Conservation (phyloP, 2,329 filamentous ascomycete genomes). For the Dactylellina cionopaga region DNA sequence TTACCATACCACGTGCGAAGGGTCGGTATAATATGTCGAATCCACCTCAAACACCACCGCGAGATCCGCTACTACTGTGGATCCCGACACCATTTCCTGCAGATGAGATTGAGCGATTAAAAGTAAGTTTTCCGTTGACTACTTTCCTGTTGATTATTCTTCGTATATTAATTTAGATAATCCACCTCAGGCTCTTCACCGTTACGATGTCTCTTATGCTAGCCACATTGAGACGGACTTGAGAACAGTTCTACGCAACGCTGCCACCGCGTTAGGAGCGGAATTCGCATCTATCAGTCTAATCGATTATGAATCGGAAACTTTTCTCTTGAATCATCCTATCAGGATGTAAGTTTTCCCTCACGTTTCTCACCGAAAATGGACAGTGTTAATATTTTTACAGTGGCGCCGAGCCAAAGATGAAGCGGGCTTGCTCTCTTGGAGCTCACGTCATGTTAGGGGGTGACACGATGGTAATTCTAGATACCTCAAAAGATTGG, state of each 20-base stretch:
- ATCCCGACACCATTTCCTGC: constrained; percentile 39
- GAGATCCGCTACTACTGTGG: constrained; percentile 54
- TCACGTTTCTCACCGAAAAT: not conserved
- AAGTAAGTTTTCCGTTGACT: not conserved
- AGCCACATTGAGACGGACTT: constrained; percentile 40
- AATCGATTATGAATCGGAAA: constrained; percentile 58
- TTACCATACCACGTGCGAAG: constrained; percentile 54
- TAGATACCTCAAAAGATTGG: constrained; percentile 60
- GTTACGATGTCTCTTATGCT: constrained; percentile 20
- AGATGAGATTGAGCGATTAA: constrained; percentile 25
- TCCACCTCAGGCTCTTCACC: constrained; percentile 22
- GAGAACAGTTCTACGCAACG: constrained; percentile 37
- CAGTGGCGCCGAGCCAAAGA: constrained; percentile 50
- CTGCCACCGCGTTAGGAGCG: constrained; percentile 24
- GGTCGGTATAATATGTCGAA: constrained; percentile 59
- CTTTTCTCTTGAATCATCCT: constrained; percentile 55
- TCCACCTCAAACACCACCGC: constrained; percentile 59
- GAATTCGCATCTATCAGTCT: constrained; percentile 59
- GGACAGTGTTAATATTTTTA: constrained; percentile 45
- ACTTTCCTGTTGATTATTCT: no score
- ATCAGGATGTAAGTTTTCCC: constrained; percentile 34
- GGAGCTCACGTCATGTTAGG: constrained; percentile 60
- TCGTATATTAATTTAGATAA: no score
- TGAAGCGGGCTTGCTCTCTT: constrained; percentile 58
- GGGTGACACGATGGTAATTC: constrained; percentile 58